Percentiles rank a stretch among this genome's conserved stretches.
Conservation (phyloP, 306 rosid genomes). For the Phaseolus lunatus region DNA sequence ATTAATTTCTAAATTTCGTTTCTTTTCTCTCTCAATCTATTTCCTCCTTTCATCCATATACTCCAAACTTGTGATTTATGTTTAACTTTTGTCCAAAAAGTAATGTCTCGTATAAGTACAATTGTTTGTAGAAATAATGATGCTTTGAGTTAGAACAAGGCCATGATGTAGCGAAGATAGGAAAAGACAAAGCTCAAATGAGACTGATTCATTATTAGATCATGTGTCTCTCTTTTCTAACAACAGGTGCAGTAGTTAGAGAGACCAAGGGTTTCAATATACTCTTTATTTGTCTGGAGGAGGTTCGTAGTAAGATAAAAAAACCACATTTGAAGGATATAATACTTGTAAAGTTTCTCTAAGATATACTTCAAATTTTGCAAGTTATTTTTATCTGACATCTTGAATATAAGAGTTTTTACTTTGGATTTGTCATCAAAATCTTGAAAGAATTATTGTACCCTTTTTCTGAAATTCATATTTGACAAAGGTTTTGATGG, state of each 20-base stretch:
- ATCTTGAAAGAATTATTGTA: neutral
- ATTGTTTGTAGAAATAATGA: neutral
- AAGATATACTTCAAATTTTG: neutral
- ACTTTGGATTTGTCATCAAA: neutral
- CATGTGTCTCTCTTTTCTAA: neutral
- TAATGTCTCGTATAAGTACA: neutral
- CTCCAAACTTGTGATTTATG: neutral
- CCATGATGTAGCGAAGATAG: neutral
- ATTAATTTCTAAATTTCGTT: neutral
- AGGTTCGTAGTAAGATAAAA: neutral
- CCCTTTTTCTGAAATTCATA: neutral
- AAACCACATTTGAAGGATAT: neutral
- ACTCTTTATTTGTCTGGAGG: neutral
- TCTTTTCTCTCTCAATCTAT: neutral
- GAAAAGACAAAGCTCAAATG: neutral
- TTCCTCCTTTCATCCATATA: neutral
- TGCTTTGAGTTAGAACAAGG: neutral
- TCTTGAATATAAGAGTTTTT: neutral
- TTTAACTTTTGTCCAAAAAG: neutral
- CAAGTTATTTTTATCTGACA: neutral
- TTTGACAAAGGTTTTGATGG: neutral
- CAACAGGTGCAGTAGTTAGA: neutral
- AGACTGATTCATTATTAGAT: neutral
- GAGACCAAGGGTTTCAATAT: neutral
- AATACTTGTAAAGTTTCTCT: neutral